Evolutionary conservation across 306 rosid genomes (phyloP), one percentile per base, ranked within the genome.

Genomic region (Castanea crenata): DNA sequence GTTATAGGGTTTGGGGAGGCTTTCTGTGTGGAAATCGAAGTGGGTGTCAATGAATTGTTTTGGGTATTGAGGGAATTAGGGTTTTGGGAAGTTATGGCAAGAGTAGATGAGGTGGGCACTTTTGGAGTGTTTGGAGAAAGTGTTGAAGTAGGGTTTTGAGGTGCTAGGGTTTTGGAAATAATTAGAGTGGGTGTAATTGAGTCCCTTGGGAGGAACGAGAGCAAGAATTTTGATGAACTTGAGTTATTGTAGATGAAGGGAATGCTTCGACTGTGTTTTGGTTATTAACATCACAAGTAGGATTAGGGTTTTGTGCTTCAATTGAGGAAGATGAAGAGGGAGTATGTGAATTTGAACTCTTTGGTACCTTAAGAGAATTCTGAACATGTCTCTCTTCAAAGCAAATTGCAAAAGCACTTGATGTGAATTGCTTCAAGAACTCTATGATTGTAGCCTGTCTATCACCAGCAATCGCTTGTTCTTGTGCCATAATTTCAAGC

Each of bases 401-500:
- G 52, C 13, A 49, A 25, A 34, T 74, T 54, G 29, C 44, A 14
- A 77, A 75, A 58, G 76, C 58, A 74, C 16, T 55, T 74, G 85
- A 74, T 68, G 88, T 57, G 70, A 83, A 84, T 76, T 91, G 92
- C 69, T 90, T 89, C 75, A 94, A 78, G 77, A 94, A 88, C 46
- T 91, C 81, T 38, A 88, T 88, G 6, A 94, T 88, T 57, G 86
- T 74, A 52, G 92, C 78, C 23, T 94, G 98, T 59, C 94, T 85
- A 38, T 92, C 89, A 5, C 89, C 83, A 0, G 96, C 93, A 61
- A 87, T 20, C 2, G 89, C 88, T 82, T 89, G 94, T 29, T 94
- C 94, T 14, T 79, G 86, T 13, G 92, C 90, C 92, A 94, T 88
- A 4, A 78, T 67, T 16, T 91, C 90, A 74, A 91, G 93, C 87